Base-by-base conservation (phyloP, 306 rosid genomes). In the Gastrolobium villosum region DNA sequence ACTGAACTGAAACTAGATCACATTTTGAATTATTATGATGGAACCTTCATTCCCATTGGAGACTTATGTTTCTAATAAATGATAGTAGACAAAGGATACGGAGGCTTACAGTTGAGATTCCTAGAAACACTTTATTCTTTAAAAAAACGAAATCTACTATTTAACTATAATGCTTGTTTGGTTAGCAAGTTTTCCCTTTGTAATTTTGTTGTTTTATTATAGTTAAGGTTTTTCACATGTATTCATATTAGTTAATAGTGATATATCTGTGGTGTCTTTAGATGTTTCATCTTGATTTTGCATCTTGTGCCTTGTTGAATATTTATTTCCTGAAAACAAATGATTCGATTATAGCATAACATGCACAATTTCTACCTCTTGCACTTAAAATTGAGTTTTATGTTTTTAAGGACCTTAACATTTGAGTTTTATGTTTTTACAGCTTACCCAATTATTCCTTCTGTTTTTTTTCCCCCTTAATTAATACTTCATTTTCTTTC, bases 241-340 rank as follows among this genome's bases (percentile, higher is more conserved):
- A 14, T 53, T 72, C 10, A 26, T 75, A 4, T 61, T 39, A 52
- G 41, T 30, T 75, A 4, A 35, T 39, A 52, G 41, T 30, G 6
- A 35, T 49, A 3, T 15, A 37, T 79, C 9, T 13, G 13, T 67
- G 61, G 31, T 70, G 20, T 34, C 52, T 48, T 60, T 61, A 71
- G 78, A 61, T 20, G 44, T 41, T 49, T 81, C 35, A 75, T 50
- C 31, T 40, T 54, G 75, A 44, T 45, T 65, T 76, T 62, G 43
- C 35, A 63, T 76, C 46, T 52, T 43, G 60, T 49, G 37, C 36
- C 7, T 69, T 75, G 41, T 26, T 10, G n/a, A 61, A 34, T 30
- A 34, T 70, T 62, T 15, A 41, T 76, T 70, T 59, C 72, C 57
- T 66, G 49, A 35, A 28, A 40, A 66, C 26, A 46, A 67, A 76